A percentile compares a stretch with the other conserved stretches of the same genome.
These are phyloP conservation scores for Alternaria conjuncta DNA, from an alignment of 2,329 filamentous ascomycete genomes.

Conservation along the genomic window DNA sequence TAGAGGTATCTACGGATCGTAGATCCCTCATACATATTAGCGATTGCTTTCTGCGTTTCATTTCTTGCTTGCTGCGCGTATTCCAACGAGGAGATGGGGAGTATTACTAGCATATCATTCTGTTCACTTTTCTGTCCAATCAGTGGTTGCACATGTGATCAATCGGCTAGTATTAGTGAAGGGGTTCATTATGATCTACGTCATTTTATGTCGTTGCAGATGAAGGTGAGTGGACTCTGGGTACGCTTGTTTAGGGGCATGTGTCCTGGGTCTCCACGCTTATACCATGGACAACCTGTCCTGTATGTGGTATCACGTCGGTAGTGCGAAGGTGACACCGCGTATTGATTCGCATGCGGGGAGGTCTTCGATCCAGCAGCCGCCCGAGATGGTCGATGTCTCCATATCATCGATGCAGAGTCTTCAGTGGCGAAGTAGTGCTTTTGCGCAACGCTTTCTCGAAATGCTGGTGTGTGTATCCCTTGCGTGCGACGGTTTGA, in stretches of 20 bases:
- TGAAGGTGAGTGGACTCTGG: no score
- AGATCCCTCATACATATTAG: not conserved
- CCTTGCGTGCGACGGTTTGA: conserved; percentile 28
- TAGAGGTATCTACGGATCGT: not conserved
- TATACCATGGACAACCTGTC: conserved; percentile 1
- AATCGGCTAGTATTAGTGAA: no score
- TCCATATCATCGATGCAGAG: conserved; percentile 24
- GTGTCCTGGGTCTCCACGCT: not conserved
- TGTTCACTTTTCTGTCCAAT: not conserved
- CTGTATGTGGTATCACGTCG: conserved; percentile 13
- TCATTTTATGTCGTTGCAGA: not conserved
- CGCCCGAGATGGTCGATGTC: conserved; percentile 24
- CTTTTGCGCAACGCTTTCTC: not conserved
- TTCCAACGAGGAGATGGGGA: not conserved
- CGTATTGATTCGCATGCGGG: conserved; percentile 8
- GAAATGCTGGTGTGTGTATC: not conserved
- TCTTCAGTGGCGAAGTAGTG: not conserved
- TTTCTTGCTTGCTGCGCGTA: not conserved
- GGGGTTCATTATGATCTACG: not conserved
- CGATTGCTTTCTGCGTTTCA: not conserved
- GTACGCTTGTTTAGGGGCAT: not conserved
- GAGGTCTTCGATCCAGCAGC: conserved; percentile 19
- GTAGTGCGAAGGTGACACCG: conserved; percentile 21
- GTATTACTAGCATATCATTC: not conserved
- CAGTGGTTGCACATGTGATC: not conserved